phyloP scores from a whole-genome alignment of 371 early-diverging fungal genomes.

The Sporodiniella umbellata region DNA sequence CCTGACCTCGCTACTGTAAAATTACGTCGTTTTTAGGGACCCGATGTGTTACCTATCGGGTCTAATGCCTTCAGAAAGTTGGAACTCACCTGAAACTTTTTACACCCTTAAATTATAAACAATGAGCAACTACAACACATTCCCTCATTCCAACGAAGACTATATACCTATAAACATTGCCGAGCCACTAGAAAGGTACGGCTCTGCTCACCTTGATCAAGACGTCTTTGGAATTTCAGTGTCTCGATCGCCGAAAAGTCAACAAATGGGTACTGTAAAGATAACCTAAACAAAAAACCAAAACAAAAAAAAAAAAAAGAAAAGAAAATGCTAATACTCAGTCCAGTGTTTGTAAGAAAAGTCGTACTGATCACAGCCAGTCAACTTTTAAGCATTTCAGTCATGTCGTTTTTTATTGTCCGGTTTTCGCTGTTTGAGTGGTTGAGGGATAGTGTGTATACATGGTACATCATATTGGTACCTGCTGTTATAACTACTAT shows the following conservation, averaged over 20 bases:
- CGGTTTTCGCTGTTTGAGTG: slow-evolving; percentile 21
- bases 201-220: slow-evolving; percentile 23
- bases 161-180: background rate
- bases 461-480: slow-evolving; percentile 17
- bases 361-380: slow-evolving; percentile 28
- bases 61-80: too few species aligned
- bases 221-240: slow-evolving; percentile 26
- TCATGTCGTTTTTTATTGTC: slow-evolving; percentile 11
- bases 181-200: slow-evolving; percentile 14
- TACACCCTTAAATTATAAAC: background rate
- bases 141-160: background rate
- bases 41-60: too few species aligned
- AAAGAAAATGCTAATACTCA: too few species aligned
- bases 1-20: too few species aligned
- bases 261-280: slow-evolving; percentile 26
- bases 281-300: too few species aligned
- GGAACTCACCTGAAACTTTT: background rate
- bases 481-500: slow-evolving; percentile 5
- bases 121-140: background rate
- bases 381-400: slow-evolving; percentile 58
- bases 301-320: too few species aligned
- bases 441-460: slow-evolving; percentile 14
- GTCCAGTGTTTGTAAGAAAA: slow-evolving; percentile 18
- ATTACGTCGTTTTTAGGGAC: too few species aligned
- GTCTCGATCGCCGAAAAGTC: slow-evolving; percentile 10